A percentile compares a stretch with the other conserved stretches of the same genome.
Conservation (phyloP, 805 yeast genomes). For the Saccharomyces jurei region DNA sequence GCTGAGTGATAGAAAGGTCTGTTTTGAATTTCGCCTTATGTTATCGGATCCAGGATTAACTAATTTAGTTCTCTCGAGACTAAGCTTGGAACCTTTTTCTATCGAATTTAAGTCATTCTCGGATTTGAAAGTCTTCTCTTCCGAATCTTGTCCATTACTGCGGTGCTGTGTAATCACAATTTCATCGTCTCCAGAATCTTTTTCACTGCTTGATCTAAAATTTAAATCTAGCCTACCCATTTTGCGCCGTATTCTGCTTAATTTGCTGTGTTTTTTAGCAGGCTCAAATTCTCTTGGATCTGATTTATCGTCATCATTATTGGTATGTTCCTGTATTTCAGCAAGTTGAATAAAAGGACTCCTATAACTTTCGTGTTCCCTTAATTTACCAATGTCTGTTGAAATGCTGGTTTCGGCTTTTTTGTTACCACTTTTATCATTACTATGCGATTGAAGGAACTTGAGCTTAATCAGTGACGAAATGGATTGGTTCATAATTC, state of each 20-base stretch:
- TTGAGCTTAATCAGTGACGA: constrained; percentile 16
- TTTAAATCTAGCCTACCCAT: constrained; percentile 20
- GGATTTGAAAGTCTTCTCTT: not conserved
- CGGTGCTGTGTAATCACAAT: not conserved
- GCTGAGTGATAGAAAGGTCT: not conserved
- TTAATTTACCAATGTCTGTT: not conserved
- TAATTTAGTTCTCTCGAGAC: not conserved
- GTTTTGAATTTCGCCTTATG: not conserved
- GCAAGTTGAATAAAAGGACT: not conserved
- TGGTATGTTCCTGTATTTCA: not conserved
- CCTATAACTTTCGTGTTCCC: not conserved
- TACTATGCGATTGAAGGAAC: constrained; percentile 11
- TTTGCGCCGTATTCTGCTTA: constrained; percentile 16
- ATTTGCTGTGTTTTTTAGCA: constrained; percentile 9
- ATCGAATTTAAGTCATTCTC: not conserved
- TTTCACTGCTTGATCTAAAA: constrained; percentile 4
- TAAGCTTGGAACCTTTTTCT: not conserved
- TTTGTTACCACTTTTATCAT: not conserved
- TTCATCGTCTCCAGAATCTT: not conserved
- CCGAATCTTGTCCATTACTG: not conserved
- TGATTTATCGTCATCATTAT: not conserved
- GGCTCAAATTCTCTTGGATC: not conserved
- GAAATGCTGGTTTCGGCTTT: not conserved
- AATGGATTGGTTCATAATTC: constrained; percentile 20
- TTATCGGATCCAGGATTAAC: not conserved